Evolutionary conservation across 306 rosid species (phyloP).

Genomic region (Aeschynomene evenia): DNA sequence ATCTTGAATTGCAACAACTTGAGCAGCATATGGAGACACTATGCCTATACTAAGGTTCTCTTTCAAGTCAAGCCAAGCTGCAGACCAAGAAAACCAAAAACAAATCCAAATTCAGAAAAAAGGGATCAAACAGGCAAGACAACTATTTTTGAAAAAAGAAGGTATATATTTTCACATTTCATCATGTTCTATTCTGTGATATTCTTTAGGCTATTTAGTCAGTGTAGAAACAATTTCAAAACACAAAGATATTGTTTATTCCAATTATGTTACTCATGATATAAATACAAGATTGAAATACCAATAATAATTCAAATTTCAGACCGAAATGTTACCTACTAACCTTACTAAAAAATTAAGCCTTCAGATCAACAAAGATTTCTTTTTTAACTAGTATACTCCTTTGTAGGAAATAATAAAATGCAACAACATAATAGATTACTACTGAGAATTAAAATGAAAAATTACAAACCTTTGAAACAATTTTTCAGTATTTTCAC

Average conservation of each 20-base stretch:
- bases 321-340: neutral
- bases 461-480: slow-evolving; percentile 49
- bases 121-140: neutral
- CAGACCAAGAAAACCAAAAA: neutral
- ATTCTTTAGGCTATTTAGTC: neutral
- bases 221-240: neutral
- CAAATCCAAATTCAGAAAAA: neutral
- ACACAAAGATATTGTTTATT: neutral
- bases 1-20: slow-evolving; percentile 58
- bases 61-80: slow-evolving; percentile 54
- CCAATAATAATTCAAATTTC: neutral
- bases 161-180: neutral
- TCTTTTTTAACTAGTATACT: neutral
- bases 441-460: neutral
- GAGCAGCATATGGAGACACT: slow-evolving; percentile 89
- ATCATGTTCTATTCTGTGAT: neutral
- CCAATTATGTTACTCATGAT: neutral
- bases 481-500: slow-evolving; percentile 50
- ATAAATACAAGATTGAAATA: neutral
- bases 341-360: neutral
- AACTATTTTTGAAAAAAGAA: neutral
- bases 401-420: neutral
- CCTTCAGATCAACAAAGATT: neutral
- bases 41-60: slow-evolving; percentile 54
- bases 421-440: neutral